A percentile compares a stretch with the other conserved stretches of the same genome.
These are phyloP conservation scores for Lecanosticta acicola DNA, from an alignment of 2,329 filamentous ascomycete species.

Conservation along the genomic window DNA sequence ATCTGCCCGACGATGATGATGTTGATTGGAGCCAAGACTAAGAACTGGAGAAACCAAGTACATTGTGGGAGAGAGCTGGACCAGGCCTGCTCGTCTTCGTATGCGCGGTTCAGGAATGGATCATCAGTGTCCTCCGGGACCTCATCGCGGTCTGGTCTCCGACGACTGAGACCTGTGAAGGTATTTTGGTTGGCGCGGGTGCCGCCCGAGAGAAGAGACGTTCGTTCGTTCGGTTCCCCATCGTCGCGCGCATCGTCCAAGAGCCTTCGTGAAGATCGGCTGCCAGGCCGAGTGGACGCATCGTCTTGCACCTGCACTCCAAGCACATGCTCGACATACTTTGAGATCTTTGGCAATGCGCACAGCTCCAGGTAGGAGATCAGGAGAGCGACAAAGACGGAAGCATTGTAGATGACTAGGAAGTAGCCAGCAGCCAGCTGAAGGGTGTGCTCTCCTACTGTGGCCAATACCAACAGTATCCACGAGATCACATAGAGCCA, in stretches of 20 bases:
- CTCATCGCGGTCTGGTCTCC: slow-evolving; percentile 35
- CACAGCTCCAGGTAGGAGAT: slow-evolving; percentile 78
- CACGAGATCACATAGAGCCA: slow-evolving; percentile 80
- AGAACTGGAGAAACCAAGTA: slow-evolving; percentile 83
- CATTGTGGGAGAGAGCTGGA: slow-evolving; percentile 71
- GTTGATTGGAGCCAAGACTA: slow-evolving; percentile 71
- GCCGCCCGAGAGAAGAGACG: slow-evolving; percentile 50
- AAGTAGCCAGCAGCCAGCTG: slow-evolving; percentile 73
- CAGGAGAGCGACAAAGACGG: slow-evolving; percentile 66
- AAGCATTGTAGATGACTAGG: slow-evolving; percentile 71
- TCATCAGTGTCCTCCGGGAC: slow-evolving; percentile 26
- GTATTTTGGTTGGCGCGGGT: slow-evolving; percentile 38
- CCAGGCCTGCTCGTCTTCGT: slow-evolving; percentile 77
- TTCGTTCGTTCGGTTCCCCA: slow-evolving; percentile 47
- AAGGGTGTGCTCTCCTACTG: slow-evolving; percentile 69
- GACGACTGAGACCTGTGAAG: slow-evolving; percentile 49
- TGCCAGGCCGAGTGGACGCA: slow-evolving; percentile 24
- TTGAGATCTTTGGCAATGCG: slow-evolving; percentile 61
- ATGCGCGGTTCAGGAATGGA: slow-evolving; percentile 38
- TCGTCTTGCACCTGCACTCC: slow-evolving; percentile 17
- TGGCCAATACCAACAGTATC: slow-evolving; percentile 63
- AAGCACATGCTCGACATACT: slow-evolving; percentile 58
- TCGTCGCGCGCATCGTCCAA: slow-evolving; percentile 16
- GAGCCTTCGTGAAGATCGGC: slow-evolving; percentile 24
- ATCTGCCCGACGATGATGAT: slow-evolving; percentile 73